Conservation (phyloP, 192 early-diverging fungal species). For the Pilaira anomala region DNA sequence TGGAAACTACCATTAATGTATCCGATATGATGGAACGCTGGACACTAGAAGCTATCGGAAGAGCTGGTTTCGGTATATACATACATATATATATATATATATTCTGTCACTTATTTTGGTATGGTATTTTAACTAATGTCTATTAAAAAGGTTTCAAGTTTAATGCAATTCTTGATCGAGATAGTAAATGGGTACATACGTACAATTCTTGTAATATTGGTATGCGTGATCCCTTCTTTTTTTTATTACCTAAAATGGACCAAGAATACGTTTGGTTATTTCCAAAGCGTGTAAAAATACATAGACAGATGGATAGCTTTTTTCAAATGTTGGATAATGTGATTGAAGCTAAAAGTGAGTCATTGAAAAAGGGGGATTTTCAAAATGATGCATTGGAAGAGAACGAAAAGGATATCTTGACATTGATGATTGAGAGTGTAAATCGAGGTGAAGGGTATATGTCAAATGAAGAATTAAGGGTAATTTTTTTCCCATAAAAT, state of each 20-base stretch:
- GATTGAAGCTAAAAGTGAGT: constrained; percentile 23
- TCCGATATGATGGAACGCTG: not conserved
- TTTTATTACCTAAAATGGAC: constrained; percentile 25
- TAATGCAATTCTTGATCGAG: not conserved
- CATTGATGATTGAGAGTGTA: constrained; percentile 53
- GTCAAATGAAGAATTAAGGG: not conserved
- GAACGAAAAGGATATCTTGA: constrained; percentile 43
- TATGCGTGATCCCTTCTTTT: not conserved
- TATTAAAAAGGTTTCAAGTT: no score
- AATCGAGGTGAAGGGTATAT: not conserved
- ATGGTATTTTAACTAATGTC: no score
- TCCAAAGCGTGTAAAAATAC: constrained; percentile 8
- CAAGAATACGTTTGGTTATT: constrained; percentile 5
- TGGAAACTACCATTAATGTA: not conserved
- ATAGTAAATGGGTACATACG: not conserved
- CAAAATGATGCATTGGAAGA: constrained; percentile 11
- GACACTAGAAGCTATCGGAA: constrained; percentile 15
- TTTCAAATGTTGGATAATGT: constrained; percentile 13
- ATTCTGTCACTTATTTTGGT: no score
- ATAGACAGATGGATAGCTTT: constrained; percentile 14
- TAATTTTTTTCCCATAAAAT: not conserved
- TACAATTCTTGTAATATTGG: constrained; percentile 7
- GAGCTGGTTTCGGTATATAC: constrained; percentile 10
- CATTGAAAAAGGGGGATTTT: not conserved
- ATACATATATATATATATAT: not conserved